phyloP scores from a whole-genome alignment of 1,284 basidiomycete species.

The Apiotrichum brassicae region DNA sequence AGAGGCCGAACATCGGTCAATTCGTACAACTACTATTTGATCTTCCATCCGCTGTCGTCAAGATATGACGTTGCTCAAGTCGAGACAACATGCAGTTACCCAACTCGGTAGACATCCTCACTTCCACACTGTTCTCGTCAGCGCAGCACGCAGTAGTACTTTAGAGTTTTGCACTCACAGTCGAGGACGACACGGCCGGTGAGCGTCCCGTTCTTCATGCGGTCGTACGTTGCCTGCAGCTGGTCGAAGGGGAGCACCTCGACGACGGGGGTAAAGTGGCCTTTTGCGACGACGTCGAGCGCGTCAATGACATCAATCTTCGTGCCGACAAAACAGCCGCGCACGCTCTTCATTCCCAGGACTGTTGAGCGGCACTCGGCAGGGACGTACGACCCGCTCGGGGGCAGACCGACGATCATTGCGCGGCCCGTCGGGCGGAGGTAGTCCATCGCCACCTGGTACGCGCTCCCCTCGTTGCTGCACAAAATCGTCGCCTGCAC shows the following conservation, averaged over 20 bases:
- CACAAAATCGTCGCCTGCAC: constrained; percentile 64
- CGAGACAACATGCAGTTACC: no score
- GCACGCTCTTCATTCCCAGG: constrained; percentile 61
- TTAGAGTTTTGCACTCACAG: constrained; percentile 6
- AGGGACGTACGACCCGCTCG: constrained; percentile 47
- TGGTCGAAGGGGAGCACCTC: constrained; percentile 51
- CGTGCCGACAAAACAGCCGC: constrained; percentile 68
- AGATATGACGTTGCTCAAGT: no score
- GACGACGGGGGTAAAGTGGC: constrained; percentile 59
- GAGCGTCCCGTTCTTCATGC: constrained; percentile 6
- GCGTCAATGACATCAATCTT: constrained; percentile 67
- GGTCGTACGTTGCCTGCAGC: constrained; percentile 39
- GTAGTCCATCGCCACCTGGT: constrained; percentile 64
- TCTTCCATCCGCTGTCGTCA: no score
- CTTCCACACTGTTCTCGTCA: not conserved
- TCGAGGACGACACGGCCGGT: constrained; percentile 11
- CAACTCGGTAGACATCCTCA: no score
- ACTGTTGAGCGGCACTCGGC: constrained; percentile 65
- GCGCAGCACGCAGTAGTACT: not conserved
- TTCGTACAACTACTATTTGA: no score
- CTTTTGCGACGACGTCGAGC: constrained; percentile 62
- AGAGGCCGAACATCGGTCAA: no score
- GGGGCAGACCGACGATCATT: constrained; percentile 69
- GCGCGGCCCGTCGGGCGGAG: constrained; percentile 58
- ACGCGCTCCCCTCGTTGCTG: constrained; percentile 51